Evolutionary conservation across 2,329 filamentous ascomycete genomes (phyloP), one percentile per base, ranked within the genome.

Genomic region (Ceratocystis huliohia): DNA sequence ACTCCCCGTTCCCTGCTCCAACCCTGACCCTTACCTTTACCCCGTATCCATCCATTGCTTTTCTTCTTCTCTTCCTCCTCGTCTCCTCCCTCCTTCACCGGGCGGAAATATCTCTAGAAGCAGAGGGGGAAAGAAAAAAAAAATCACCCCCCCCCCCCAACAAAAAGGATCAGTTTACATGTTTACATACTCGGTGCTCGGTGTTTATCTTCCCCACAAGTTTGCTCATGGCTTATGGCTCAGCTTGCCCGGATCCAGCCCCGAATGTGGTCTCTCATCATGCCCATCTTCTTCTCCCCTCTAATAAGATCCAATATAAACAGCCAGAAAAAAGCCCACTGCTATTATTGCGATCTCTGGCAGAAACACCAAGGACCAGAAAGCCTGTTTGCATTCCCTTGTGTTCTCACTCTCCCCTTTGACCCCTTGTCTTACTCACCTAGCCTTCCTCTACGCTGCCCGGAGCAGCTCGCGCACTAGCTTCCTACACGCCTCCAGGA

Each of bases 401-500:
- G n/a, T 22, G 7, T 22, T 10, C 48, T 13, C 17, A 45, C 20
- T 44, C 61, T 28, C 13, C 41, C 2, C 37, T 28, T 8, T 22
- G 5, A 22, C 7, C 37, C 37, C 28, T 15, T 22, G 37, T 22
- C 61, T 25, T 45, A 20, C 61, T 46, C 37, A 63, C 44, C 53
- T 30, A n/a, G 25, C 53, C 30, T 25, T 33, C 28, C 25, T 20
- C 17, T 53, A 25, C 28, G 22, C 61, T 17, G 13, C 50, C 8
- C 17, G 33, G 6, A 56, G 6, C 50, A 59, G n/a, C 7, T 17
- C 50, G 28, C 20, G 64, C 28, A 65, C 64, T 17, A 65, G 22
- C 2, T 57, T 57, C 53, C 33, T 57, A 15, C 64, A 65, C 64
- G 56, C 64, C 22, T 65, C 53, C 17, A 65, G 48, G 17, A 65